Evolutionary conservation across 1,284 basidiomycete species (phyloP), one percentile per base, ranked within the genome.

Genomic region (Violaceomyces palustris): DNA sequence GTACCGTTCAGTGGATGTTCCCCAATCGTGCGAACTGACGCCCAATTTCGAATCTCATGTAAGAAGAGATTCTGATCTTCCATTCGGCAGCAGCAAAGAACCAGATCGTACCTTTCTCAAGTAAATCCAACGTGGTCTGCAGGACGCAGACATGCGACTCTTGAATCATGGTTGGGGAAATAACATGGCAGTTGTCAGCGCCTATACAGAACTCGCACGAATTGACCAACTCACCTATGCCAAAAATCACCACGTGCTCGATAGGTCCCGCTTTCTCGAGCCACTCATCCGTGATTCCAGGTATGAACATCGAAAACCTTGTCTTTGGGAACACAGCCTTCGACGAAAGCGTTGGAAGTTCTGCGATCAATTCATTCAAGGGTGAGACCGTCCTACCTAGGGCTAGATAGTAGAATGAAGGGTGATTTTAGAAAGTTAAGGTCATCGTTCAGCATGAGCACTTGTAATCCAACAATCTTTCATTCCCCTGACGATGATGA

Each of bases 111-210:
- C 76, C 79, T 35, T 58, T 74, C 15, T 57, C 58, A 4, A 85
- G 74, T 18, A 89, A 77, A 45, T 85, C 82, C 7, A 89, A 76
- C 0, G 84, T 79, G 1, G 87, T 86, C 75, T 92, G 88, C 4
- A 88, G 78, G 8, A 94, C 82, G 67, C 91, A 96, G 47, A 96
- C 83, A 64, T 94, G 91, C 2, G 85, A 81, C 85, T 87, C 67
- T 24, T 15, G 14, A 26, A 17, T 30, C 6, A 17, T 4, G n/a
- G n/a, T n/a, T n/a, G n/a, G n/a, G n/a, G n/a, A n/a, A n/a, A n/a
- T n/a, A n/a, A n/a, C n/a, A n/a, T n/a, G n/a, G n/a, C n/a, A n/a
- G n/a, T n/a, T n/a, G n/a, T n/a, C n/a, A n/a, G n/a, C n/a, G n/a
- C n/a, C n/a, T n/a, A n/a, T n/a, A n/a, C n/a, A n/a, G n/a, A n/a